Percentiles rank a stretch among this genome's conserved stretches.
Conservation (phyloP, 2,329 filamentous ascomycete genomes). For the Arthrobotrys conoides region DNA sequence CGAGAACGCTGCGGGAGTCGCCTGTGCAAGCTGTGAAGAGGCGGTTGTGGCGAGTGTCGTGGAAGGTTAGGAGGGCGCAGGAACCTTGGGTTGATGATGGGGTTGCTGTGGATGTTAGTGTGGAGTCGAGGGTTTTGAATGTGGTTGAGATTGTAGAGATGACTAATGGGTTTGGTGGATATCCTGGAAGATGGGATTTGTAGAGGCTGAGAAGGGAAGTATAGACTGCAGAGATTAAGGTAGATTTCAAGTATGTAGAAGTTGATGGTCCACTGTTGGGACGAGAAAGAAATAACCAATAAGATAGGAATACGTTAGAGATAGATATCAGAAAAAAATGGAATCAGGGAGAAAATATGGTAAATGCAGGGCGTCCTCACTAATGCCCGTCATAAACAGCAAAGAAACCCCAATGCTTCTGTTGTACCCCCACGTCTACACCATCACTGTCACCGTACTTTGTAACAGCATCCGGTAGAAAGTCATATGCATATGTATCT, state of each 20-base stretch:
- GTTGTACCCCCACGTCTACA: background rate
- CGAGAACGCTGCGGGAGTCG: constrained; percentile 78
- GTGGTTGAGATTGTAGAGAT: constrained; percentile 42
- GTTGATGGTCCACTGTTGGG: constrained; percentile 38
- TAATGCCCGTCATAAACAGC: constrained; percentile 57
- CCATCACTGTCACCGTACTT: background rate
- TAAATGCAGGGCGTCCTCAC: constrained; percentile 24
- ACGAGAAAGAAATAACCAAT: constrained; percentile 5
- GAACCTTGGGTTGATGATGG: constrained; percentile 71
- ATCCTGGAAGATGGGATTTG: constrained; percentile 19
- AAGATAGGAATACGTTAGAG: constrained; percentile 12
- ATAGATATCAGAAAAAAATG: background rate
- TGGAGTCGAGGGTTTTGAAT: constrained; percentile 42
- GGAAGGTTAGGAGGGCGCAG: constrained; percentile 76
- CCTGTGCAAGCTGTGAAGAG: constrained; percentile 77
- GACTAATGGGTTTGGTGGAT: constrained; percentile 22
- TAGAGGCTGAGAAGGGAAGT: constrained; percentile 38
- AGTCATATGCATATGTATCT: constrained; percentile 48
- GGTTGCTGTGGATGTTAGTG: constrained; percentile 10
- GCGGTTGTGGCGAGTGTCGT: constrained; percentile 71
- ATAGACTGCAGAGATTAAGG: constrained; percentile 42
- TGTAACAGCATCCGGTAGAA: constrained; percentile 33
- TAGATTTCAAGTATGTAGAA: constrained; percentile 43
- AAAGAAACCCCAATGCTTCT: constrained; percentile 48
- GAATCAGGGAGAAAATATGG: background rate